phyloP scores from a whole-genome alignment of 495 filamentous ascomycete species.

The Xylaria cubensis region DNA sequence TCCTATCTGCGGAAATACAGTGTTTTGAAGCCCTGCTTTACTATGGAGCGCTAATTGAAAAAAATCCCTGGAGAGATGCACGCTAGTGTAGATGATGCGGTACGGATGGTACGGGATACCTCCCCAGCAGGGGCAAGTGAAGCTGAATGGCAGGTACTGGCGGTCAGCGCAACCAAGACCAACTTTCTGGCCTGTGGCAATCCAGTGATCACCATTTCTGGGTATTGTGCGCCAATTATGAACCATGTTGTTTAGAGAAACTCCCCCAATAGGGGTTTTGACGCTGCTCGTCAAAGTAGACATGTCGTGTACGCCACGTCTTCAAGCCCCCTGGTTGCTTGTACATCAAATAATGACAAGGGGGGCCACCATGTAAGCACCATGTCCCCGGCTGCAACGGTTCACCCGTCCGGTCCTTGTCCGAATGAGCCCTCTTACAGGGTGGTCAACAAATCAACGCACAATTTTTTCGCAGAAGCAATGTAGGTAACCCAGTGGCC shows the following conservation, averaged over 20 bases:
- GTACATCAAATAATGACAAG: background rate
- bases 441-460: conserved; percentile 12
- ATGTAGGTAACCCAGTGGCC: background rate
- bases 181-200: background rate
- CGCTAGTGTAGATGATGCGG: background rate
- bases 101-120: background rate
- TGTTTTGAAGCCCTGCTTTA: background rate
- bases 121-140: background rate
- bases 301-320: conserved; percentile 9
- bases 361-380: conserved; percentile 17
- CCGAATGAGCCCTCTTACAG: conserved; percentile 8
- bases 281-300: background rate
- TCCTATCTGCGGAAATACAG: background rate
- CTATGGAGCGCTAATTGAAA: background rate
- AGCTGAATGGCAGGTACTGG: background rate
- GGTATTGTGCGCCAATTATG: background rate
- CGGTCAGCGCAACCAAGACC: background rate
- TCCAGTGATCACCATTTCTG: background rate
- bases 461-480: conserved; percentile 12
- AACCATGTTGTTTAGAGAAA: background rate
- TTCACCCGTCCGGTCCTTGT: conserved; percentile 25
- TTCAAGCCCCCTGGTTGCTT: background rate
- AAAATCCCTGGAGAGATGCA: background rate
- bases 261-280: background rate
- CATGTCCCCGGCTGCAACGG: conserved; percentile 29